A percentile compares a stretch with the other conserved stretches of the same genome.
Conservation (phyloP, 225 moss, liverwort and hornwort species). For the Polytrichum commune region DNA sequence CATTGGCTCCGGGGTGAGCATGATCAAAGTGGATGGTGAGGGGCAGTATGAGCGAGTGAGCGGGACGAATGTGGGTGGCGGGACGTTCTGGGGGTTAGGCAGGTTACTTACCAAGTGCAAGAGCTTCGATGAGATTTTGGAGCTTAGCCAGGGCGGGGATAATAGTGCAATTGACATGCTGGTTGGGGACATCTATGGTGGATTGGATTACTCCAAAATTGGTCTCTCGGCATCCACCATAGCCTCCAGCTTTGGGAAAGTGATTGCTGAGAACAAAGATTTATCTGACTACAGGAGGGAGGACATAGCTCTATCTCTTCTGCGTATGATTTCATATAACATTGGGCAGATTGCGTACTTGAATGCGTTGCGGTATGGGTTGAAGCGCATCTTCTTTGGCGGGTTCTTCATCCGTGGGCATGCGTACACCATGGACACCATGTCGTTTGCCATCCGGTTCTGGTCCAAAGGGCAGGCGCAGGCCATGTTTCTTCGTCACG, state of each 20-base stretch:
- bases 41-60: conserved; percentile 87
- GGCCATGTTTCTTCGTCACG: conserved; percentile 97
- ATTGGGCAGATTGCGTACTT: conserved; percentile 97
- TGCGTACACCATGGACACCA: conserved; percentile 99
- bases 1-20: conserved; percentile 95
- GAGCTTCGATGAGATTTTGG: conserved; percentile 95
- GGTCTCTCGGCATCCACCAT: conserved; percentile 95
- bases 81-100: conserved; percentile 98
- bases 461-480: conserved; percentile 97
- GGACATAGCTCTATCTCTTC: conserved; percentile 85
- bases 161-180: conserved; percentile 98
- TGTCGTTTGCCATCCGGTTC: conserved; percentile 93
- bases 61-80: conserved; percentile 96
- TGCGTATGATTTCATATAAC: conserved; percentile 98
- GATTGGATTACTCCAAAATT: conserved; percentile 94
- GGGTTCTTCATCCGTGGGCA: conserved; percentile 98
- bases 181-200: conserved; percentile 98
- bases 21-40: conserved; percentile 97
- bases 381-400: conserved; percentile 97
- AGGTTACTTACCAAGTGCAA: conserved; percentile 92
- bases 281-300: conserved; percentile 81
- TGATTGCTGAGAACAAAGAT: conserved; percentile 78
- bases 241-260: conserved; percentile 98
- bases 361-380: conserved; percentile 83
- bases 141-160: conserved; percentile 89